Conservation (phyloP, 768 basidiomycete species). For the Macrolepiota albuminosa region DNA sequence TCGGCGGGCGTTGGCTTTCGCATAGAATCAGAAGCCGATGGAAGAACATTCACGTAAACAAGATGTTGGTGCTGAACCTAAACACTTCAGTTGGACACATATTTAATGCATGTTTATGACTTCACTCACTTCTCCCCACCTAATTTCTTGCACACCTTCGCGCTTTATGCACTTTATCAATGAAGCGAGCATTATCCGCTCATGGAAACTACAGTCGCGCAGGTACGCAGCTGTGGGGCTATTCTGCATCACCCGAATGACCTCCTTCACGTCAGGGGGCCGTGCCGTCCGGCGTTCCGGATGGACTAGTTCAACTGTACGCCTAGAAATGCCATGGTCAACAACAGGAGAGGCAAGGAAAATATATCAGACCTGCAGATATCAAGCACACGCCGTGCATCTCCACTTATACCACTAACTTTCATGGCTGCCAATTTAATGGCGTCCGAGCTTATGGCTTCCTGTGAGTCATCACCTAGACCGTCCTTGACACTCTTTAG, state of each 20-base stretch:
- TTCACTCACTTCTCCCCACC: conserved; percentile 68
- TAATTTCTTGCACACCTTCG: conserved; percentile 84
- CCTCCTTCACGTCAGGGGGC: conserved; percentile 69
- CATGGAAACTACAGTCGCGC: conserved; percentile 79
- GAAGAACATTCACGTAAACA: conserved; percentile 61
- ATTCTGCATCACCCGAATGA: conserved; percentile 84
- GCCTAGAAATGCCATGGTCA: conserved; percentile 33
- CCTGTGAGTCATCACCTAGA: conserved; percentile 42
- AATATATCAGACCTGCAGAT: conserved; percentile 68
- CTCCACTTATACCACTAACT: conserved; percentile 76
- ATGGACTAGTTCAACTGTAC: conserved; percentile 78
- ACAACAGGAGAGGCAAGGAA: background rate
- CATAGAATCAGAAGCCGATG: conserved; percentile 50
- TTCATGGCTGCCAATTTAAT: conserved; percentile 80
- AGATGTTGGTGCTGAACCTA: conserved; percentile 72
- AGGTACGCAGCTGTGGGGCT: conserved; percentile 86
- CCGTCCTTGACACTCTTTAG: conserved; percentile 55
- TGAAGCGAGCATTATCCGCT: conserved; percentile 82
- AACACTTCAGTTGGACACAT: background rate
- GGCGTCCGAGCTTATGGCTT: conserved; percentile 62
- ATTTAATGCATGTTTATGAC: background rate
- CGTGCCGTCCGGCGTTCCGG: conserved; percentile 47
- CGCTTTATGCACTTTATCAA: conserved; percentile 77
- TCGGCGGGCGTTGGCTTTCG: conserved; percentile 59
- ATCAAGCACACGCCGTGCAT: conserved; percentile 90